Base-by-base conservation (phyloP, 129 eudicot genomes). In the Oenanthe sinensis region DNA sequence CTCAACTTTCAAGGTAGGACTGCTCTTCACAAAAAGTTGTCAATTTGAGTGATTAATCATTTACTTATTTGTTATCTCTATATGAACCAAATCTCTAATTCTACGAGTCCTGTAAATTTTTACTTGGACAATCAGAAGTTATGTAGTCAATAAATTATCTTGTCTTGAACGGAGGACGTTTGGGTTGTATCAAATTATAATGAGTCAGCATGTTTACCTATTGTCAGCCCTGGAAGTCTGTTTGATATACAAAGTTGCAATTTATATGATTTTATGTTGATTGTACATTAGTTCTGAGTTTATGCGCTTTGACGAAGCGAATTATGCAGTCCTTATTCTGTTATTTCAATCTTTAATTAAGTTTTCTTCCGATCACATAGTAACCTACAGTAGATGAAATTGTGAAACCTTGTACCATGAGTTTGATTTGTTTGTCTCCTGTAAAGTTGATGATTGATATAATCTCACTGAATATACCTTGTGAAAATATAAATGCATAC, bases 1-100 rank as follows among this genome's bases (percentile, higher is more conserved):
- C 90, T 95, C 37, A 71, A 91, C 83, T 83, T 95, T 60, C 87
- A 88, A 90, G 96, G 97, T 94, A 47, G 81, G 75, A 67, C 62
- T 77, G 33, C 52, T 54, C 48, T 43, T 74, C 78, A 30, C 15
- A 45, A 63, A 65, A 42, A 65, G 36, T 68, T 16, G 15, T 6
- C 42, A 49, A 47, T 49, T 45, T 0, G 12, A 63, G 19, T 39
- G 10, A 30, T 24, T 20, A 44, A 24, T 37, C 1, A 40, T 26
- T 44, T 65, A 19, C 58, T 12, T 52, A 1, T 14, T 1, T 49
- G 3, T 24, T 58, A n/a, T 60, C 68, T 60, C 28, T 4, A 8
- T 24, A 24, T 58, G 24, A 58, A 58, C 30, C 9, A 55, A 1
- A 55, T 55, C 22, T 22, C 9, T 6, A 58, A 20, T 22, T 24